Evolutionary conservation across 441 rosid species (phyloP).

Genomic region (Croton setiger): DNA sequence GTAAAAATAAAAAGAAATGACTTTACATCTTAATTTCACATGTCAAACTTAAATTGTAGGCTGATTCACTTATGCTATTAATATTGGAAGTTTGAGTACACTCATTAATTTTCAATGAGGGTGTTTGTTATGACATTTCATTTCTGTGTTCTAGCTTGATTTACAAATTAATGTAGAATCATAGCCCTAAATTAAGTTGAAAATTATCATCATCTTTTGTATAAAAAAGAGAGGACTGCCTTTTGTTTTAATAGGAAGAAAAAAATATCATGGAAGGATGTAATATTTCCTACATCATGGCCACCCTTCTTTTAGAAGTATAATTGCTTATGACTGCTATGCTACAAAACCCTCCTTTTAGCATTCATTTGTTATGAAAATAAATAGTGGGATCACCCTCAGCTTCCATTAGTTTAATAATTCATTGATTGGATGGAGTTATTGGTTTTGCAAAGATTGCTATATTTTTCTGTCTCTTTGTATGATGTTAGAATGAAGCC

Average conservation of each 20-base stretch:
- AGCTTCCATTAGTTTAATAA: constrained; percentile 36
- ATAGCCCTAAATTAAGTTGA: too few species aligned
- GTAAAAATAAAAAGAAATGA: not conserved
- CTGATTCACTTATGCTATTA: not conserved
- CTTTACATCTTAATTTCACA: not conserved
- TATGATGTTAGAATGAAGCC: constrained; percentile 11
- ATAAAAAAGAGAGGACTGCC: too few species aligned
- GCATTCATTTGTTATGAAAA: constrained; percentile 25
- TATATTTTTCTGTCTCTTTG: constrained; percentile 24
- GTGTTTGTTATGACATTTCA: not conserved
- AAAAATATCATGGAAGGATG: too few species aligned
- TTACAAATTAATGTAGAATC: too few species aligned
- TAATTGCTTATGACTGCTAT: constrained; percentile 20
- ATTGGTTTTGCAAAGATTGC: constrained; percentile 11
- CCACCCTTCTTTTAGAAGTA: not conserved
- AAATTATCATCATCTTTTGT: too few species aligned
- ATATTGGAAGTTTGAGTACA: not conserved
- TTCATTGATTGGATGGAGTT: constrained; percentile 21
- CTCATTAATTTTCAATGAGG: not conserved
- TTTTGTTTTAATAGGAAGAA: too few species aligned
- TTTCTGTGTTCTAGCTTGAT: not conserved
- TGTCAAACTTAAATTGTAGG: not conserved
- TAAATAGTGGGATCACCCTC: constrained; percentile 43
- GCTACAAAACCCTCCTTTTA: constrained; percentile 25
- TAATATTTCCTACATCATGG: too few species aligned